Base-by-base conservation (phyloP, 192 early-diverging fungal species). In the Podila epicladia region DNA sequence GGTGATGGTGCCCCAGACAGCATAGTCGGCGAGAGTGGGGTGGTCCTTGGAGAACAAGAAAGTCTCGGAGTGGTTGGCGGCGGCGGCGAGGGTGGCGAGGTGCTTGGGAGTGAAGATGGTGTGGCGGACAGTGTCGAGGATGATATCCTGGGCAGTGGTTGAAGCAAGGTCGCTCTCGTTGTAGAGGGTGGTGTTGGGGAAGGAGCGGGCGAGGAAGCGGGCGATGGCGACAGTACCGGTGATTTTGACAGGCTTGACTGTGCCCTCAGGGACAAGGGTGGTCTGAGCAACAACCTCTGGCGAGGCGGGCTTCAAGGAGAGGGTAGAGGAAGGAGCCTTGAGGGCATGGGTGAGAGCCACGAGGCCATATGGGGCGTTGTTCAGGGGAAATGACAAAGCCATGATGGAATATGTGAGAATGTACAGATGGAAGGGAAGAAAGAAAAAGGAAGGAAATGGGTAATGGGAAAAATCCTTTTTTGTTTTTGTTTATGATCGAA, bases 1-100 rank as follows among this genome's bases (percentile, higher is more conserved):
- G 24, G 72, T 79, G 51, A 84, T 77, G 17, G 73, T 61, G 37
- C 76, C 75, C 83, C 83, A 84, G 64, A 82, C 65, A 3, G 83
- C 83, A 48, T 75, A 82, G 69, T 84, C 83, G 19, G 72, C 69
- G 32, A 84, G 63, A 22, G 65, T 55, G 31, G 77, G 83, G 53
- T 84, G 63, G 13, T 71, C 83, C 28, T 73, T 37, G 31, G 67
- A 50, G 32, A 74, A 58, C 49, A 84, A 59, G 67, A 82, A 84
- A 9, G 77, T 26, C 6, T 58, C 58, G 5, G 71, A 68, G 22
- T 60, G 28, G 62, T 80, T 72, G 66, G 71, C 71, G 31, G 71
- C 77, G 29, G 77, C 69, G 50, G 77, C 77, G 67, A 80, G 77
- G 48, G 77, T 73, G 6, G 77, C 72, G 63, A 80, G 72, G 45